Evolutionary conservation across 2,329 filamentous ascomycete genomes (phyloP), one percentile per base, ranked within the genome.

Genomic region (Microsporum audouinii): DNA sequence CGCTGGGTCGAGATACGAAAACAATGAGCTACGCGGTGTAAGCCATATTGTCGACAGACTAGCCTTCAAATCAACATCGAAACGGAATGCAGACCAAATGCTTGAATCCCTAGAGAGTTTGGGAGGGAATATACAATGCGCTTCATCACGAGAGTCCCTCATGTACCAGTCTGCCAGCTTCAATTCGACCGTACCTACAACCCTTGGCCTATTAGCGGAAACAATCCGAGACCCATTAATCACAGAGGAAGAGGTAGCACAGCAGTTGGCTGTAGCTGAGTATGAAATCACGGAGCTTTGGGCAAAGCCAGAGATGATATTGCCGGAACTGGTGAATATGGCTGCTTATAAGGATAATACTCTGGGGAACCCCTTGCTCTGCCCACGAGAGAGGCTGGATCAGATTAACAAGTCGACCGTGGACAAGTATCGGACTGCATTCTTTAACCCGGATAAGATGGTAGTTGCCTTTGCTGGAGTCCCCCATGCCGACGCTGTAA

Each of bases 111-210:
- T 96, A 38, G 94, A 97, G 75, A 87, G 86, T 0, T 79, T 99
- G 2, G 94, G 94, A 39, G 94, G 94, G 36, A 96, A 96, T 73
- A 92, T 99, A 63, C 91, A 97, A 76, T 99, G 94, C 76, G 91
- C 92, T 8, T 96, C 91, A 1, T 95, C 91, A 1, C 83, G 94
- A 66, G 94, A 99, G 76, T 90, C 90, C 61, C 84, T 99, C 77
- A 99, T 99, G 94, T 99, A 99, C 79, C 94, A 99, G 75, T 89
- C 91, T 1, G 94, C 94, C 31, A 96, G 91, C 34, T 99, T 99
- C 83, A 99, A 99, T 78, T 87, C 87, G 31, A 87, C 90, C 17
- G 91, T 99, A 6, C 86, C 89, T 5, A 84, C 84, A 6, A 90
- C 92, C 10, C 84, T 95, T 29, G 89, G 82, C 34, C 77, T 99